Evolutionary conservation across 257 asterid species (phyloP), one percentile per base, ranked within the genome.

Genomic region (Handroanthus guayacan): DNA sequence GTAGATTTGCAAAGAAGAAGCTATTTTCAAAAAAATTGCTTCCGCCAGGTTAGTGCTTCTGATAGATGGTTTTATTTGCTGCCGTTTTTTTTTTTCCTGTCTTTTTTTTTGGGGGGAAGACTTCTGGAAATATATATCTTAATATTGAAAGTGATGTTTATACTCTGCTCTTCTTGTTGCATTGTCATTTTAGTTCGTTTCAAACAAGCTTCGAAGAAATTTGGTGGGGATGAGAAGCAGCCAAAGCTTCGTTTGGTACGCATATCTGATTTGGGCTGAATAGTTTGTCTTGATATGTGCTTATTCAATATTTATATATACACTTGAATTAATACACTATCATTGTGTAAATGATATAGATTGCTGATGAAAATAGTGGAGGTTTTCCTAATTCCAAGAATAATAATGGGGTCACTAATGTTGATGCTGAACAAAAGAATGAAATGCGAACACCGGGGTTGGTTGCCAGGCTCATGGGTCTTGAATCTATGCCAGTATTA

Each of bases 401-500:
- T 74, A 71, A 47, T 43, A 73, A 80, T 78, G 89, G 83, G 57
- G 72, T 11, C 38, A 31, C 64, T 64, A 76, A 20, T 80, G 79
- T 16, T 38, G 87, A 80, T 67, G 12, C 56, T 62, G 94, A 79
- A 52, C 83, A 75, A 63, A 87, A 80, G 60, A 82, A 77, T 9
- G 94, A 89, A 57, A 86, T 73, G 82, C 86, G 93, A 69, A 80
- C 85, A 1, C 99, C 99, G 4, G 85, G 96, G 9, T 79, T 93
- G 88, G 92, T 95, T 74, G 99, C 98, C 44, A 83, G 97, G 87
- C 98, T 95, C 75, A 95, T 95, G 99, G 99, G 98, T 5, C 80
- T 95, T 82, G 99, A 95, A 11, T 89, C 96, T 20, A 86, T 95
- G 90, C 99, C 99, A 0, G 78, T 89, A 13, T 73, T 68, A 36